These are phyloP conservation scores for Lachnellula subtilissima DNA, from an alignment of 2,329 filamentous ascomycete genomes.

Conservation along the genomic window DNA sequence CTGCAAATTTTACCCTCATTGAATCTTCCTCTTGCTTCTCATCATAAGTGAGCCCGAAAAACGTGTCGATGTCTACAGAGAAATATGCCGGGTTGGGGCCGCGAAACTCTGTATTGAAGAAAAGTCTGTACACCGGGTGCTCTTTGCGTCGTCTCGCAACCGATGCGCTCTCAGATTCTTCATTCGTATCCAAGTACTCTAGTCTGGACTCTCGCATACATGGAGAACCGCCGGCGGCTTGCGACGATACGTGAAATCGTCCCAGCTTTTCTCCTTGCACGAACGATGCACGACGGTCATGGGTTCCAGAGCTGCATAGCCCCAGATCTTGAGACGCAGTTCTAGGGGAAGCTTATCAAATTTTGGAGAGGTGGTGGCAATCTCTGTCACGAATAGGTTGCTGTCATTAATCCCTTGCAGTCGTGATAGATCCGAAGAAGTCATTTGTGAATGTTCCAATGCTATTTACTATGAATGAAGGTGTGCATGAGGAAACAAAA, in stretches of 20 bases:
- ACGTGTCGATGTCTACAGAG: not conserved
- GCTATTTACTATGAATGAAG: no score
- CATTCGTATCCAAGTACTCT: not conserved
- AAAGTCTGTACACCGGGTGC: constrained; percentile 3
- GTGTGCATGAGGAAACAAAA: no score
- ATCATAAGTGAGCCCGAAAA: not conserved
- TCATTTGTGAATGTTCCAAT: no score
- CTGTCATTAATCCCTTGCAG: no score
- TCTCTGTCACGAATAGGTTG: no score
- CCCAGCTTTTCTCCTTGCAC: not conserved
- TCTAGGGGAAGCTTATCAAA: not conserved
- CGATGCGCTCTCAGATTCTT: not conserved
- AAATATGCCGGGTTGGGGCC: not conserved
- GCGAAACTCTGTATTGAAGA: not conserved
- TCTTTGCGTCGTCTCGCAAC: not conserved
- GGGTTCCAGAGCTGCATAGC: not conserved
- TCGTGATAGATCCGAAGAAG: no score
- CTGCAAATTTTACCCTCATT: not conserved
- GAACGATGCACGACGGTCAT: not conserved
- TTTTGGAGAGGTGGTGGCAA: no score
- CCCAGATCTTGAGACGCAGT: constrained; percentile 1
- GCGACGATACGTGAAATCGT: not conserved
- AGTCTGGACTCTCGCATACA: constrained; percentile 2
- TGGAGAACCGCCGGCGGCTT: not conserved
- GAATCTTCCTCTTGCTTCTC: no score